phyloP scores from a whole-genome alignment of 176 grass and related monocot genomes.

The Alloteropsis semialata region DNA sequence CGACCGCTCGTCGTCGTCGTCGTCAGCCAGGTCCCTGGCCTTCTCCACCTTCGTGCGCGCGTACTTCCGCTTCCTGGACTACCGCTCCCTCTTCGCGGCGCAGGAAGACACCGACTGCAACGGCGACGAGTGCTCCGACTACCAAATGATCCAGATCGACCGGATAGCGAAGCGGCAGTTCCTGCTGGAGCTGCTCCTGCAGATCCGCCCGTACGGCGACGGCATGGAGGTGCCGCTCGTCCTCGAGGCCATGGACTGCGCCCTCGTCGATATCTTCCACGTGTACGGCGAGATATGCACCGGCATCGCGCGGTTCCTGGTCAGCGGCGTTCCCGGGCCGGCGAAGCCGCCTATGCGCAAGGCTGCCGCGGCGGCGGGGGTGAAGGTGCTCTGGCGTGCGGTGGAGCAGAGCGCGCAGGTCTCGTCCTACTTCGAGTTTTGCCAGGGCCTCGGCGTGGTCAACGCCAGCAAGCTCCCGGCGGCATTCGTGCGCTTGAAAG shows the following conservation, averaged over 20 bases:
- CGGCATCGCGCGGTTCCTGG: slow-evolving; percentile 45
- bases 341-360: neutral
- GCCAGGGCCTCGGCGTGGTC: slow-evolving; percentile 46
- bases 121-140: neutral
- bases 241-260: slow-evolving; percentile 62
- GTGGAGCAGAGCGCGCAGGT: slow-evolving; percentile 39
- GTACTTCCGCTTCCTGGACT: slow-evolving; percentile 55
- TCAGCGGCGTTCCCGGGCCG: neutral
- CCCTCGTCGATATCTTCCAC: slow-evolving; percentile 45
- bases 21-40: neutral
- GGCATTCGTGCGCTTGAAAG: slow-evolving; percentile 17
- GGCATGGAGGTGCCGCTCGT: slow-evolving; percentile 47
- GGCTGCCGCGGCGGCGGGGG: neutral
- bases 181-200: slow-evolving; percentile 54
- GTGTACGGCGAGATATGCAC: slow-evolving; percentile 44
- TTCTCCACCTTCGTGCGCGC: slow-evolving; percentile 54
- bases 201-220: slow-evolving; percentile 45
- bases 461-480: slow-evolving; percentile 43
- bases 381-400: slow-evolving; percentile 32
- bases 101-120: neutral
- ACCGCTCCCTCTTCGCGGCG: slow-evolving; percentile 36
- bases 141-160: neutral
- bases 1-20: slow-evolving; percentile 16
- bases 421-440: slow-evolving; percentile 42
- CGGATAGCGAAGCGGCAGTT: slow-evolving; percentile 20